Evolutionary conservation across 257 asterid species (phyloP), one percentile per base, ranked within the genome.

Genomic region (Nicotiana tomentosiformis): DNA sequence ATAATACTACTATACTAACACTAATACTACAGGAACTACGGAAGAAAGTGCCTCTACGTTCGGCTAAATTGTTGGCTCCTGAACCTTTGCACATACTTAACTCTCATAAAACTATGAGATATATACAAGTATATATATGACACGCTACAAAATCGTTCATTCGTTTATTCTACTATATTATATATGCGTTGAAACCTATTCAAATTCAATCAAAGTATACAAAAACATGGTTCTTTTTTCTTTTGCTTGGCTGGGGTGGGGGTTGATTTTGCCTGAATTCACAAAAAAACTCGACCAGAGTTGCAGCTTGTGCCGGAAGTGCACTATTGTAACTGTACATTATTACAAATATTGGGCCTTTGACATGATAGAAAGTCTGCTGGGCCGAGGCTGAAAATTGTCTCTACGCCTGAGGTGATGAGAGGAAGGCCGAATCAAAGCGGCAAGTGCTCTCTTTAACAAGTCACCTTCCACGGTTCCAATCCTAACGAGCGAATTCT

Each of bases 401-500:
- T 32, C 88, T 0, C 99, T 94, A 46, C 99, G 96, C 62, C 95
- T 89, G 82, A 90, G 80, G 57, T 90, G 87, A 66, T 94, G 99
- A 80, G 96, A 94, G 2, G 97, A 94, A 35, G 98, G 98, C 3
- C 97, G 90, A 82, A 95, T 95, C 85, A 95, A 82, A 68, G 98
- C 90, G 29, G 99, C 88, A 8, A 94, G 89, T 14, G 98, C 97
- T 86, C 99, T 86, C 89, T 74, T 92, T 87, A 93, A 90, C 85
- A 92, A 88, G 37, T 95, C 99, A 1, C 99, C 99, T 65, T 95
- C 99, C 14, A 95, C 99, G 0, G 99, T 90, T 1, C 98, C 98
- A 62, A 95, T 95, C 32, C 99, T 87, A 1, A 95, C 99, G 81
- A 94, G 76, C 14, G 99, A 95, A 61, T 95, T 94, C 85, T 97